phyloP scores from a whole-genome alignment of 441 rosid genomes.

The Pelargonium citronellum region DNA sequence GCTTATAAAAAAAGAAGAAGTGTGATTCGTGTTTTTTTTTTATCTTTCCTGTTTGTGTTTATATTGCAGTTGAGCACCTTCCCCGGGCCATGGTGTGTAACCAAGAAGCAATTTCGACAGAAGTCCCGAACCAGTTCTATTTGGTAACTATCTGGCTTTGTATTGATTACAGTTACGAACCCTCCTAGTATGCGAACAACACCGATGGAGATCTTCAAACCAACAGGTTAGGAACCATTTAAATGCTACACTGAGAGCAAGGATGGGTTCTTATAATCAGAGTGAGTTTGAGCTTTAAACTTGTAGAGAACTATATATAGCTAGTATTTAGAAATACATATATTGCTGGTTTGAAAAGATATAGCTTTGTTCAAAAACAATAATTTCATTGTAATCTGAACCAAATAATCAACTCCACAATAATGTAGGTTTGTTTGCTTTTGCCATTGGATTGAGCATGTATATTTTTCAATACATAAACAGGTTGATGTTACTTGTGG shows the following conservation, averaged over 20 bases:
- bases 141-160: not conserved
- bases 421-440: no score
- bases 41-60: not conserved
- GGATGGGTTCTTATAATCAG: not conserved
- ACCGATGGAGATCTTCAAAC: not conserved
- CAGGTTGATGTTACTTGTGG: no score
- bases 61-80: conserved; percentile 64
- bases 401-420: no score
- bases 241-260: not conserved
- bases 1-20: no score
- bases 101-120: conserved; percentile 56
- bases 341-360: no score
- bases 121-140: conserved; percentile 26
- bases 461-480: no score
- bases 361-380: no score
- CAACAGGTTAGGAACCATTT: not conserved
- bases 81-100: conserved; percentile 67
- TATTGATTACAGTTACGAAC: not conserved
- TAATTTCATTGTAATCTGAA: no score
- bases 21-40: not conserved
- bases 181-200: not conserved
- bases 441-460: no score
- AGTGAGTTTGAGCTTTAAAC: not conserved
- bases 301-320: no score
- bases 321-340: no score